Evolutionary conservation across 768 basidiomycete genomes (phyloP).

Genomic region (Atractiella rhizophila): DNA sequence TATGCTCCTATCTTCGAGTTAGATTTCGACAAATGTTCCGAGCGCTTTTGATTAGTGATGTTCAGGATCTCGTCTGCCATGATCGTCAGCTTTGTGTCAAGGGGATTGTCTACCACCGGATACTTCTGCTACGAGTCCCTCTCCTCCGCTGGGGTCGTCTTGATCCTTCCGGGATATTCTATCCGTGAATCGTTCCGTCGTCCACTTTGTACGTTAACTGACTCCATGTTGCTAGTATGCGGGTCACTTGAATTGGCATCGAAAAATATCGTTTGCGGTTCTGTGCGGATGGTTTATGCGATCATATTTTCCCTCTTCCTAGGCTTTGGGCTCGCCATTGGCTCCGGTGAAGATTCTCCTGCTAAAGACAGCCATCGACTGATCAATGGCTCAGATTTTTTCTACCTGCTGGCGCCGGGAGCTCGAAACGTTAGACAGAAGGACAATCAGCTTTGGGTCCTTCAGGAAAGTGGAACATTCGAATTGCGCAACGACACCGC

Average conservation of each 20-base stretch:
- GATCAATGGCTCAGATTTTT: no score
- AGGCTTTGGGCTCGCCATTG: conserved; percentile 62
- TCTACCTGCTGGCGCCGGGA: conserved; percentile 46
- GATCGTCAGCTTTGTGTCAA: conserved; percentile 50
- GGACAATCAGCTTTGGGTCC: no score
- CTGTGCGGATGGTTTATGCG: conserved; percentile 72
- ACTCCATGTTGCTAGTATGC: conserved; percentile 30
- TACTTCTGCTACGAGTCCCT: conserved; percentile 81
- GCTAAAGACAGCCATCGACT: no score
- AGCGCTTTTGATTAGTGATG: not conserved
- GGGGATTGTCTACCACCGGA: conserved; percentile 56
- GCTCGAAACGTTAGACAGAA: no score
- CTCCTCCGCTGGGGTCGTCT: conserved; percentile 61
- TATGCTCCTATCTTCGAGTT: conserved; percentile 80
- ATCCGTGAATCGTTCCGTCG: conserved; percentile 5
- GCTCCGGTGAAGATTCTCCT: no score
- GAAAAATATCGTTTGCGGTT: conserved; percentile 59
- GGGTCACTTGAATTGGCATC: conserved; percentile 62
- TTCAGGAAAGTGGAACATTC: no score
- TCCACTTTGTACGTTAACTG: conserved; percentile 17
- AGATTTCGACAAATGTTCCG: conserved; percentile 19
- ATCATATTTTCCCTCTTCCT: conserved; percentile 62
- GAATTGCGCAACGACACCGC: conserved; percentile 22
- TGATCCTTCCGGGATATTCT: conserved; percentile 54
- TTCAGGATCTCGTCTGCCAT: conserved; percentile 56